phyloP scores from a whole-genome alignment of 805 yeast species.

The Saccharomycopsis fodiens region DNA sequence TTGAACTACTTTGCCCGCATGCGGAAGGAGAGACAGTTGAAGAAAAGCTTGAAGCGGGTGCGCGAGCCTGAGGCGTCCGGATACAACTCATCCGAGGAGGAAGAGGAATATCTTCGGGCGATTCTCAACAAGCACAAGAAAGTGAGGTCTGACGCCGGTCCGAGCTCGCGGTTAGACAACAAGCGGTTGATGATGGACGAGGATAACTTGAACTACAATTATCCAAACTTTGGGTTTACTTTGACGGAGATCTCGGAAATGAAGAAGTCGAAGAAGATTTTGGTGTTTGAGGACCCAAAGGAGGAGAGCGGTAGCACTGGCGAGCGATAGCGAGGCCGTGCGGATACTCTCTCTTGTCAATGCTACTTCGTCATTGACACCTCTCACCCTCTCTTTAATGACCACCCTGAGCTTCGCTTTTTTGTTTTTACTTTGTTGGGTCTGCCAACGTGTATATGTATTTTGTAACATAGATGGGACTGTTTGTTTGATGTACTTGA shows the following conservation, averaged over 20 bases:
- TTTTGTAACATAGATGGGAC: too few relatives aligned
- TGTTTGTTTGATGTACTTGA: too few relatives aligned
- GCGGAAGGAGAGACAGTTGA: constrained; percentile 4
- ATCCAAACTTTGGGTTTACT: constrained; percentile 20
- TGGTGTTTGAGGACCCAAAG: constrained; percentile 20
- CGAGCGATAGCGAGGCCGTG: background rate
- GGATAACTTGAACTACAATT: constrained; percentile 9
- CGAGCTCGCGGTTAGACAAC: constrained; percentile 2
- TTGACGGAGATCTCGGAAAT: constrained; percentile 17
- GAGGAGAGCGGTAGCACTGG: background rate
- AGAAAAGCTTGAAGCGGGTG: background rate
- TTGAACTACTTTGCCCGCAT: constrained; percentile 11
- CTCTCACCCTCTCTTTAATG: too few relatives aligned
- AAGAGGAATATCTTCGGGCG: constrained; percentile 14
- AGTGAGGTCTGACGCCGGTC: background rate
- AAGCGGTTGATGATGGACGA: constrained; percentile 10
- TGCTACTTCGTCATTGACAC: too few relatives aligned
- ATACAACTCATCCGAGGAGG: background rate
- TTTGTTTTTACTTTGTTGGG: too few relatives aligned
- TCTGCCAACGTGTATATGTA: too few relatives aligned
- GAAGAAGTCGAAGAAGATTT: constrained; percentile 16
- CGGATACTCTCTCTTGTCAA: too few relatives aligned
- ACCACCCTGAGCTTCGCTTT: too few relatives aligned
- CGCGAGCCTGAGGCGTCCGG: constrained; percentile 1
- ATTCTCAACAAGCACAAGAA: constrained; percentile 10